These are phyloP conservation scores for Tulasnella sp. DNA, from an alignment of 768 basidiomycete species.

Conservation along the genomic window DNA sequence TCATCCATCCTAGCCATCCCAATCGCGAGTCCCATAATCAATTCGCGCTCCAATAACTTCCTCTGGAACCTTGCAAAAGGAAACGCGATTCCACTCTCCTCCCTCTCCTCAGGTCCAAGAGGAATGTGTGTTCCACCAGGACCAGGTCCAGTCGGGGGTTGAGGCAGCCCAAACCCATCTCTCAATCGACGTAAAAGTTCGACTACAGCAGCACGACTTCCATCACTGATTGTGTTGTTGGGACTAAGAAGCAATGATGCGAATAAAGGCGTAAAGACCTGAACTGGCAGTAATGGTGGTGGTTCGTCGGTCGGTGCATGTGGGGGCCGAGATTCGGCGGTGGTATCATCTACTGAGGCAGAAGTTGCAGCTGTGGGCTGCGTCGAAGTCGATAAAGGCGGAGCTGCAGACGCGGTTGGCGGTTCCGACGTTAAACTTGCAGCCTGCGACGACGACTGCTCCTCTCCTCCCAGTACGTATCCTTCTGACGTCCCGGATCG, in stretches of 20 bases:
- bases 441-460: background rate
- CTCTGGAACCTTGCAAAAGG: slow-evolving; percentile 51
- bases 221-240: slow-evolving; percentile 62
- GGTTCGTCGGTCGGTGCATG: background rate
- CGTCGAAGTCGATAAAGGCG: background rate
- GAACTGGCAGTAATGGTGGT: slow-evolving; percentile 54
- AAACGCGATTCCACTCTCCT: background rate
- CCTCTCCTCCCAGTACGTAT: background rate
- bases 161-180: background rate
- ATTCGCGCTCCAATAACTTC: slow-evolving; percentile 65
- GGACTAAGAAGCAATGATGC: slow-evolving; percentile 80
- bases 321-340: slow-evolving; percentile 3
- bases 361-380: background rate
- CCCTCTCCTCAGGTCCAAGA: background rate
- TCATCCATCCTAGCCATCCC: slow-evolving; percentile 66
- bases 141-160: background rate
- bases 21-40: slow-evolving; percentile 78
- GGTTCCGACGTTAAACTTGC: background rate
- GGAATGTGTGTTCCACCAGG: background rate
- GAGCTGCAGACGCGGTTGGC: background rate
- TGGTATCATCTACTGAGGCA: background rate
- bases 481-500: background rate
- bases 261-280: slow-evolving; percentile 85
- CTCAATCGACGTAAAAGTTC: slow-evolving; percentile 54
- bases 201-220: slow-evolving; percentile 68